These are phyloP conservation scores for Aspergillus chevalieri DNA, from an alignment of 2,329 filamentous ascomycete species.

Conservation along the genomic window DNA sequence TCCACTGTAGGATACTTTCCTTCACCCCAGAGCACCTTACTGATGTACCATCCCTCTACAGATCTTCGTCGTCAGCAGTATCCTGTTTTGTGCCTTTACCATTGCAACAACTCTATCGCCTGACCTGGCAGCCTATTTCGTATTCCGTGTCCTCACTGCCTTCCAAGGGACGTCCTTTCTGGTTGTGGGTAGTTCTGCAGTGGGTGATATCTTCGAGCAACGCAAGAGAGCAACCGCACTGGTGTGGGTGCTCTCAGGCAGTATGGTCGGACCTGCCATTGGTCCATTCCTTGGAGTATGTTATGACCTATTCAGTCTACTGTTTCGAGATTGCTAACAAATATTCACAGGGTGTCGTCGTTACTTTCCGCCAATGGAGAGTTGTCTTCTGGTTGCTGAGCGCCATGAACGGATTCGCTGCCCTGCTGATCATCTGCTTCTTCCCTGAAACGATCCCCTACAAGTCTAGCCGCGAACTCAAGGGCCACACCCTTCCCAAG, in stretches of 20 bases:
- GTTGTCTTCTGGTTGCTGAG: conserved; percentile 74
- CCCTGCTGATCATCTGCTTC: conserved; percentile 57
- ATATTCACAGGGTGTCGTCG: conserved; percentile 66
- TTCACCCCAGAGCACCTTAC: neutral
- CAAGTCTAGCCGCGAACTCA: conserved; percentile 57
- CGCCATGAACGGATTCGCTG: conserved; percentile 57
- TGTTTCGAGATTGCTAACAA: conserved; percentile 24
- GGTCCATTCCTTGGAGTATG: conserved; percentile 43
- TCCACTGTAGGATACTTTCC: neutral
- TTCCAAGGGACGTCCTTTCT: conserved; percentile 71
- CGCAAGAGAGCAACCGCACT: conserved; percentile 66
- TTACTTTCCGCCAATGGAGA: conserved; percentile 67
- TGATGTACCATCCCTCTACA: conserved; percentile 17
- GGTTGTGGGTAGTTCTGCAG: conserved; percentile 63
- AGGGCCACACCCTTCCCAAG: conserved; percentile 45
- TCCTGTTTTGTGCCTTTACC: conserved; percentile 63
- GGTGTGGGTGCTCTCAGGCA: conserved; percentile 67
- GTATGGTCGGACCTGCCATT: conserved; percentile 64
- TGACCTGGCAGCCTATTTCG: conserved; percentile 63
- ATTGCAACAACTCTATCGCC: conserved; percentile 67
- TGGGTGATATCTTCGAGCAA: conserved; percentile 61
- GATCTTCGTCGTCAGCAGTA: conserved; percentile 55
- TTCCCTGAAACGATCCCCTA: conserved; percentile 68
- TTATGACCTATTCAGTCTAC: neutral
- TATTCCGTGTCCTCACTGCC: conserved; percentile 68